Conservation (phyloP, 768 basidiomycete genomes). For the Coprinellus aureogranulatus region DNA sequence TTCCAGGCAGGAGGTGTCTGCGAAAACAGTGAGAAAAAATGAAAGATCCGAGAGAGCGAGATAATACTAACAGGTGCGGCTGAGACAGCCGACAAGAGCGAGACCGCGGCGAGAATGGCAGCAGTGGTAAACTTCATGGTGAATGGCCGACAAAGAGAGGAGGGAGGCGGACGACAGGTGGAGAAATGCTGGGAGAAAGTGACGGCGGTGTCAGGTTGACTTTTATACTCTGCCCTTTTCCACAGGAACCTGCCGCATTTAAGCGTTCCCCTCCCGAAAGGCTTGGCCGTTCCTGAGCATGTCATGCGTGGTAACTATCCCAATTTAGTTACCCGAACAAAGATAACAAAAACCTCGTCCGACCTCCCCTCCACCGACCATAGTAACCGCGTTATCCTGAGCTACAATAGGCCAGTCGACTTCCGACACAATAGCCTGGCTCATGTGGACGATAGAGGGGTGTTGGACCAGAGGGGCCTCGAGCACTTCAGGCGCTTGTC, state of each 20-base stretch:
- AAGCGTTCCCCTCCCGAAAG: neutral
- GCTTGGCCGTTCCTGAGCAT: neutral
- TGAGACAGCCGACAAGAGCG: neutral
- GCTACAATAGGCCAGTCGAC: no score
- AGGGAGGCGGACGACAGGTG: neutral
- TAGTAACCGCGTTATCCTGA: neutral
- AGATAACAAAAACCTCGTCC: neutral
- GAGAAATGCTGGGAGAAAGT: neutral
- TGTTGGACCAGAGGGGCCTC: no score
- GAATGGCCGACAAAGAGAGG: neutral
- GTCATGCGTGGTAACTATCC: neutral
- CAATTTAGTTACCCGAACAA: neutral
- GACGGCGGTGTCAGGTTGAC: neutral
- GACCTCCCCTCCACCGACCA: neutral
- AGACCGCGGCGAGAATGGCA: neutral
- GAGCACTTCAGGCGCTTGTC: no score
- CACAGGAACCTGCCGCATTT: neutral
- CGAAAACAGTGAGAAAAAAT: no score
- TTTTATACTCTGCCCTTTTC: slow-evolving; percentile 1
- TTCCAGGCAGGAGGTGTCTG: slow-evolving; percentile 13
- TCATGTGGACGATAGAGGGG: no score
- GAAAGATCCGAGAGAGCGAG: no score
- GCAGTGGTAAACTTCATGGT: neutral
- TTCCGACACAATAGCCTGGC: no score
- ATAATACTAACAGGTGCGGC: neutral